These are phyloP conservation scores for Emmonsia crescens DNA, from an alignment of 2,329 filamentous ascomycete species.

Conservation along the genomic window DNA sequence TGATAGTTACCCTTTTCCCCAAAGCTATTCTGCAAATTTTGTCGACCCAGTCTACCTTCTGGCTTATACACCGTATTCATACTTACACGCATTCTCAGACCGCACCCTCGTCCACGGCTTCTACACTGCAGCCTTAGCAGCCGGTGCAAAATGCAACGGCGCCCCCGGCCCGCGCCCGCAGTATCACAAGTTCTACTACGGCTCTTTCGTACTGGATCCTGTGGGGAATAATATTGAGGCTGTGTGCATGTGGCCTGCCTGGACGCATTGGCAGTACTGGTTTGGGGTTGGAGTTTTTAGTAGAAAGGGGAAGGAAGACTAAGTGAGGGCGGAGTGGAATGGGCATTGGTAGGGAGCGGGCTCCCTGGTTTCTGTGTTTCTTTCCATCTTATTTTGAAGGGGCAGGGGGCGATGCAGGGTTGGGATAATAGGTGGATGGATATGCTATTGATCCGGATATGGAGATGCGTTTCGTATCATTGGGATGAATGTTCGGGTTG, in stretches of 20 bases:
- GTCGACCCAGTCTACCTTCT: background rate
- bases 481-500: background rate
- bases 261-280: slow-evolving; percentile 14
- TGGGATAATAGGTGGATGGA: background rate
- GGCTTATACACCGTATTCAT: background rate
- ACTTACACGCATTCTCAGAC: slow-evolving; percentile 19
- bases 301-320: slow-evolving; percentile 5
- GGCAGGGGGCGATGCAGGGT: background rate
- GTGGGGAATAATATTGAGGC: slow-evolving; percentile 45
- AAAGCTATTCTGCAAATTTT: background rate
- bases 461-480: background rate
- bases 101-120: slow-evolving; percentile 37
- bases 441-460: background rate
- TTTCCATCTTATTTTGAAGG: background rate
- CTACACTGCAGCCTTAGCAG: slow-evolving; percentile 33
- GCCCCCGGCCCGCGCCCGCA: slow-evolving; percentile 36
- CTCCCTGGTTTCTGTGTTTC: background rate
- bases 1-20: background rate
- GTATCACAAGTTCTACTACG: slow-evolving; percentile 41
- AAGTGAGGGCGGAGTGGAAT: background rate
- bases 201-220: slow-evolving; percentile 41
- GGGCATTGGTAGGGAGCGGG: background rate
- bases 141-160: slow-evolving; percentile 41
- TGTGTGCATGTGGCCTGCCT: slow-evolving; percentile 20
- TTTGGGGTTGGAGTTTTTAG: slow-evolving; percentile 14